Base-by-base conservation (phyloP, 495 filamentous ascomycete genomes). In the Rostrohypoxylon terebratum region DNA sequence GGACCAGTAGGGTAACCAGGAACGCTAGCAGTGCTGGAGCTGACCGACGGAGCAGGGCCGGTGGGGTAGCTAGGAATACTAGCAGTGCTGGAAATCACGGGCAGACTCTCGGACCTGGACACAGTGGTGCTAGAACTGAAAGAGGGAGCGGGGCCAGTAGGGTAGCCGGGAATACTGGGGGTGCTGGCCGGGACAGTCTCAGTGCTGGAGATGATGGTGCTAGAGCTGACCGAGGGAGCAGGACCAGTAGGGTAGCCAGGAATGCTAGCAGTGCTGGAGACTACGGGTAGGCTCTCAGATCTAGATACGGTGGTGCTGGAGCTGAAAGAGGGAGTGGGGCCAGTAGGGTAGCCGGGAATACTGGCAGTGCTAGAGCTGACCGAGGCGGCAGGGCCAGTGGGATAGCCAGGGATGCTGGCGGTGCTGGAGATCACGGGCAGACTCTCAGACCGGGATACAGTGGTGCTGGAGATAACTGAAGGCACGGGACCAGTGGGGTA, bases 281-380 rank as follows among this genome's bases (percentile, higher is more conserved):
- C 31, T 0, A 25, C 21, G 0, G 23, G 21, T 2, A 45, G 42
- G 9, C n/a, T 45, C 1, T 6, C 42, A 5, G 42, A 45, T n/a
- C 42, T 45, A 9, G 42, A 45, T 6, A 18, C 8, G 8, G 9
- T 4, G 18, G 42, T 42, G 38, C 38, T 45, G 4, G 42, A 45
- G 42, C 42, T 45, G 8, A 20, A 5, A 45, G n/a, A 18, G 4
- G 42, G 42, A 2, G 18, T 18, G 20, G 57, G 5, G 21, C 23
- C 21, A 14, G 61, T 53, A 59, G 45, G 28, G 66, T 59, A 55
- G 1, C 51, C 51, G 18, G 51, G 51, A 14, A 34, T 28, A 13
- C 51, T 77, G 48, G 74, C 8, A 45, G 42, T 6, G 42, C 42
- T 45, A 20, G 42, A 74, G 33, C 75, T 78, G 14, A 34, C 70